Conservation (phyloP, 2,329 filamentous ascomycete species). For the Colletotrichum zoysiae region DNA sequence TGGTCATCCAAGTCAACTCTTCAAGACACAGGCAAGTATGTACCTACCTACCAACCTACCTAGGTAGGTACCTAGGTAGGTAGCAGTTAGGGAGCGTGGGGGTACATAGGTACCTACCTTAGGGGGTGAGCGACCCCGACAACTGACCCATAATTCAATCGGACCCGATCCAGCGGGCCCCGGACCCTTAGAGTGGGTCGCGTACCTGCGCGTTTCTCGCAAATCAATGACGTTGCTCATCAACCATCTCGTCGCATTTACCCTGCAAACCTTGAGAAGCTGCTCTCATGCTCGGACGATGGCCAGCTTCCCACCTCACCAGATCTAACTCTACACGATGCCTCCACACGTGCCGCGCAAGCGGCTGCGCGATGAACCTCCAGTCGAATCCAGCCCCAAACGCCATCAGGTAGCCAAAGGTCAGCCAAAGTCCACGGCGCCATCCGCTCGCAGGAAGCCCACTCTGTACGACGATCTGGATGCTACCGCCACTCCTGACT, state of each 20-base stretch:
- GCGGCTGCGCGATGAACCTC: slow-evolving; percentile 61
- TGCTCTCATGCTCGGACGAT: slow-evolving; percentile 21
- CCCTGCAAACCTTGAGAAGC: slow-evolving; percentile 31
- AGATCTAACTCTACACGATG: slow-evolving; percentile 59
- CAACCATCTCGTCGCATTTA: slow-evolving; percentile 19
- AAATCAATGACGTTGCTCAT: slow-evolving; percentile 47
- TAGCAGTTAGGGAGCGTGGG: too few relatives aligned
- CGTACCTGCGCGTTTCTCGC: slow-evolving; percentile 49
- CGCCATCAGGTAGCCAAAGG: slow-evolving; percentile 39
- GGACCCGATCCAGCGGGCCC: slow-evolving; percentile 31
- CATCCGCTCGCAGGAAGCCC: slow-evolving; percentile 59
- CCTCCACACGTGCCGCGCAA: slow-evolving; percentile 78
- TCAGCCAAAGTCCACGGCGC: slow-evolving; percentile 11
- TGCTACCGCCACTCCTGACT: slow-evolving; percentile 59
- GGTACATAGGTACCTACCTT: too few relatives aligned
- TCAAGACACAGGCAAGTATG: slow-evolving; percentile 14
- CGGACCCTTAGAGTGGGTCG: slow-evolving; percentile 41
- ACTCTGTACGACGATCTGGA: slow-evolving; percentile 74
- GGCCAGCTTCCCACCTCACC: background rate
- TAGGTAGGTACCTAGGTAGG: background rate
- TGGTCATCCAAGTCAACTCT: background rate
- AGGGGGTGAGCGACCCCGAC: slow-evolving; percentile 26
- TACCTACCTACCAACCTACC: too few relatives aligned
- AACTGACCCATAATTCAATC: slow-evolving; percentile 27
- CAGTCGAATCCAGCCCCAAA: slow-evolving; percentile 45